Evolutionary conservation across 805 yeast species (phyloP), one percentile per base, ranked within the genome.

Genomic region (Ogataea corticis): DNA sequence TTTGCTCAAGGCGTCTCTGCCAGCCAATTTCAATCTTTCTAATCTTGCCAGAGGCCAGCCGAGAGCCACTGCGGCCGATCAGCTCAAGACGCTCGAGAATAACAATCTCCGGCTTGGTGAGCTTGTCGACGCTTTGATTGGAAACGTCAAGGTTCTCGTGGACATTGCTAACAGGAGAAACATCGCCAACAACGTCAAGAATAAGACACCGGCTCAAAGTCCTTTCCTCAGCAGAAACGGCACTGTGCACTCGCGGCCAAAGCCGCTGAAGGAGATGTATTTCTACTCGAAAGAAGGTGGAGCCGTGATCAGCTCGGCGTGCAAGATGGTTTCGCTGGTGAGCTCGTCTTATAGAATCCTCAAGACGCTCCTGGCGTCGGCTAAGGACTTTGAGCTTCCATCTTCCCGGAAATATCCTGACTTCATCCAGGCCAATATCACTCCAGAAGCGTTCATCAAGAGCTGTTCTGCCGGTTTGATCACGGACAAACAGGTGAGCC

Each of bases 201-300:
- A n/a, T 10, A 31, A 42, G 44, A 21, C 18, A 29, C 19, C 16
- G 29, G 32, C 45, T 2, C 72, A 79, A 27, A 45, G 29, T 18
- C 44, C 35, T 11, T 25, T 21, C 15, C 19, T 33, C 28, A 16
- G n/a, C n/a, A 44, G 29, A 21, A 15, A 31, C 17, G 33, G 19
- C 9, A 41, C 45, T 18, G 14, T 14, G 21, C 21, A 35, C 40
- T 17, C 45, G 15, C 29, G 19, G 34, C 35, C 29, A 29, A 28
- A 35, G 35, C 37, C 41, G 3, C 27, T 44, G 6, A 39, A 33
- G 21, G 55, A 42, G 36, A 51, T 49, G 50, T 85, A 82, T 51
- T 74, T 70, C 46, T 82, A 80, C 56, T 79, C 90, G 0, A 71
- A 70, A 33, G 90, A 85, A 60, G 92, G 92, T 15, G 82, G 82